phyloP scores from a whole-genome alignment of 345 rosid species.

The Streptanthus diversifolius region DNA sequence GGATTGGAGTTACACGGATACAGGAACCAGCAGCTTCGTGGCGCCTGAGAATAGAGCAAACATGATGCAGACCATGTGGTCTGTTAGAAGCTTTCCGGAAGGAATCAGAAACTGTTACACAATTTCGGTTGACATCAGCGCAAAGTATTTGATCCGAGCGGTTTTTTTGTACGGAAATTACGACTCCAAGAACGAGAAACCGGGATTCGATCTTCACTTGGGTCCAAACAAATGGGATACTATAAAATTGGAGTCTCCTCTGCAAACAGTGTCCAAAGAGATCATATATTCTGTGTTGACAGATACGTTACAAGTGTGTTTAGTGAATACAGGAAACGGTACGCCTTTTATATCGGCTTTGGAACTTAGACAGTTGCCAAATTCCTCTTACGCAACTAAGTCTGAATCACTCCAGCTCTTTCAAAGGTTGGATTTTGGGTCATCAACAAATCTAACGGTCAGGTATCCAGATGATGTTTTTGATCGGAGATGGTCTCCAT shows the following conservation, averaged over 20 bases:
- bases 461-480: slow-evolving; percentile 46
- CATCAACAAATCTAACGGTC: slow-evolving; percentile 28
- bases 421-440: slow-evolving; percentile 37
- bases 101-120: slow-evolving; percentile 45
- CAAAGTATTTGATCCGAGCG: slow-evolving; percentile 49
- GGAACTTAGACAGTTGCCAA: slow-evolving; percentile 43
- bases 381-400: neutral
- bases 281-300: slow-evolving; percentile 38
- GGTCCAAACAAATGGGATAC: slow-evolving; percentile 49
- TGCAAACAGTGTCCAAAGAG: neutral
- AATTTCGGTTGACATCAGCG: slow-evolving; percentile 3
- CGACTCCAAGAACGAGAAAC: slow-evolving; percentile 33
- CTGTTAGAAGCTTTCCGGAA: slow-evolving; percentile 44
- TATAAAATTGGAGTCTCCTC: slow-evolving; percentile 22
- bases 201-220: slow-evolving; percentile 47
- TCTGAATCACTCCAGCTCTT: slow-evolving; percentile 31
- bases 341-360: slow-evolving; percentile 54
- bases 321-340: slow-evolving; percentile 47
- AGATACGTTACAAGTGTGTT: slow-evolving; percentile 45
- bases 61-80: slow-evolving; percentile 29
- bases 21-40: slow-evolving; percentile 27
- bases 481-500: slow-evolving; percentile 46
- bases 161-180: slow-evolving; percentile 56
- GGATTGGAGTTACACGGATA: slow-evolving; percentile 31
- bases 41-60: slow-evolving; percentile 22